A percentile compares a stretch with the other conserved stretches of the same genome.
These are phyloP conservation scores for Acacia confusa DNA, from an alignment of 306 rosid species.

Conservation along the genomic window DNA sequence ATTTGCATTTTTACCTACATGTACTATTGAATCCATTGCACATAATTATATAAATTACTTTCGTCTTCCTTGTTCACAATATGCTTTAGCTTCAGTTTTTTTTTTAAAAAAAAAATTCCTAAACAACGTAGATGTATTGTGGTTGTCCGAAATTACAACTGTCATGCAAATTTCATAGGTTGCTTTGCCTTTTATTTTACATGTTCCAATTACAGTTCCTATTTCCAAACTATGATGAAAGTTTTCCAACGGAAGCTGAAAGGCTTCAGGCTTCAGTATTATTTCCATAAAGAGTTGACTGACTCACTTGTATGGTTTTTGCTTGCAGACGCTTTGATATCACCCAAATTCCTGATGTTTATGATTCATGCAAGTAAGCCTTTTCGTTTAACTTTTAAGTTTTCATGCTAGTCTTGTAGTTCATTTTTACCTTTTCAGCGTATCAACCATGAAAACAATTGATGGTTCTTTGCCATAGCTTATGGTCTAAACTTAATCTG, in stretches of 20 bases:
- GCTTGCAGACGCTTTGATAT: conserved; percentile 84
- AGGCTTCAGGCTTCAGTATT: conserved; percentile 11
- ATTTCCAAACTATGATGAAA: conserved; percentile 12
- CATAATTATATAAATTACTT: not conserved
- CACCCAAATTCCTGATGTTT: conserved; percentile 93
- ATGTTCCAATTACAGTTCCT: conserved; percentile 10
- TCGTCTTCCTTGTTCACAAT: not conserved
- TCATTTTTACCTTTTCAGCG: conserved; percentile 6
- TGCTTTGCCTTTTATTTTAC: conserved; percentile 10
- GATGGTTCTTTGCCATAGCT: conserved; percentile 11
- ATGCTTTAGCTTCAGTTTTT: conserved; percentile 16
- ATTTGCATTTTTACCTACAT: conserved; percentile 10
- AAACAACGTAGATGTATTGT: not conserved
- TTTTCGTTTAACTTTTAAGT: conserved; percentile 6
- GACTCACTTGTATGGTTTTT: conserved; percentile 31
- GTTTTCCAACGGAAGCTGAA: conserved; percentile 2
- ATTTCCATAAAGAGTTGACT: conserved; percentile 3
- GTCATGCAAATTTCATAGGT: not conserved
- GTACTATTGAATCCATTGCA: conserved; percentile 1
- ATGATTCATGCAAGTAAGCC: conserved; percentile 99
- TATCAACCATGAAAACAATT: conserved; percentile 2
- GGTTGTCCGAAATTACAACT: not conserved
- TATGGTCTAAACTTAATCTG: not conserved
- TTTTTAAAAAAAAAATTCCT: not conserved
- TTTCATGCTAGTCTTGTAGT: conserved; percentile 1